A percentile compares a stretch with the other conserved stretches of the same genome.
Evolutionary conservation across 768 basidiomycete species (phyloP).

Genomic region (Mycena filopes): DNA sequence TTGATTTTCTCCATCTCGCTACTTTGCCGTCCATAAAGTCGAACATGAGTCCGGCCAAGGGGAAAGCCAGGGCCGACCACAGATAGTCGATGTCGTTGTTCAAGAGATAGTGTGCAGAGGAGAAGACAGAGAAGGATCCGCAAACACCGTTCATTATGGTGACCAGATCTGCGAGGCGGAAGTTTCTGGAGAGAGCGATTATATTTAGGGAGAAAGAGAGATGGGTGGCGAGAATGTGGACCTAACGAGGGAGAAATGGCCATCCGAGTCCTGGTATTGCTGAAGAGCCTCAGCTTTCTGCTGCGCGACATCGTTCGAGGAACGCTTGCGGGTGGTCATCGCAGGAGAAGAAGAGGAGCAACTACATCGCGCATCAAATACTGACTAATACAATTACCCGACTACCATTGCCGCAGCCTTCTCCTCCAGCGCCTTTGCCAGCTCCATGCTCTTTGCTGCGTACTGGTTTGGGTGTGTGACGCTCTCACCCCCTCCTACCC

Average conservation of each 20-base stretch:
- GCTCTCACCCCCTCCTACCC: constrained; percentile 84
- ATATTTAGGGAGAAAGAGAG: constrained; percentile 29
- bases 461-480: constrained; percentile 97
- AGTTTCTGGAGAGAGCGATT: constrained; percentile 73
- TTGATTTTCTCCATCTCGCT: constrained; percentile 95
- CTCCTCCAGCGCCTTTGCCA: constrained; percentile 56
- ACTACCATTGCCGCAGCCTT: constrained; percentile 57
- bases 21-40: constrained; percentile 99
- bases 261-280: constrained; percentile 88
- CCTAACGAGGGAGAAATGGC: constrained; percentile 99
- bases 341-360: constrained; percentile 19
- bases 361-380: constrained; percentile 1
- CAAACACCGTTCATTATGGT: constrained; percentile 99
- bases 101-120: constrained; percentile 88
- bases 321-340: constrained; percentile 65
- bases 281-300: constrained; percentile 63
- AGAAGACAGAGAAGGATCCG: constrained; percentile 95
- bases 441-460: constrained; percentile 76
- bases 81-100: constrained; percentile 83
- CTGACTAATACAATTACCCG: constrained; percentile 34
- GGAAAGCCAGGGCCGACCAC: constrained; percentile 88
- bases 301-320: constrained; percentile 41
- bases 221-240: constrained; percentile 46
- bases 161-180: constrained; percentile 96
- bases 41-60: constrained; percentile 95